A percentile compares a stretch with the other conserved stretches of the same genome.
Evolutionary conservation across 1,284 basidiomycete genomes (phyloP).

Genomic region (Rhodotorula sp.): DNA sequence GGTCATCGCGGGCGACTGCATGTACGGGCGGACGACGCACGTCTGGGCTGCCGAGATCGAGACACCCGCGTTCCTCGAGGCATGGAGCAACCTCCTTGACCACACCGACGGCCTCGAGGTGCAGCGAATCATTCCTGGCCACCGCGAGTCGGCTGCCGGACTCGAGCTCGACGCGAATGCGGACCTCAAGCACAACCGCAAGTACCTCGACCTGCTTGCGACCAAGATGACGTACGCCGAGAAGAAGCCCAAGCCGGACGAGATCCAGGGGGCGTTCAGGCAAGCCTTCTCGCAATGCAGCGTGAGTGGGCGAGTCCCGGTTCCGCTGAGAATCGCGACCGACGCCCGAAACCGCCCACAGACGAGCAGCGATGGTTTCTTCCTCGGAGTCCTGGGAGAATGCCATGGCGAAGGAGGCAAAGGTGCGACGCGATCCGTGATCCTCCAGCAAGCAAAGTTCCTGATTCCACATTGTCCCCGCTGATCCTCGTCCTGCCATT

Average conservation of each 20-base stretch:
- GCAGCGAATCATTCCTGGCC: constrained; percentile 11
- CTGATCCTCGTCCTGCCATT: no score
- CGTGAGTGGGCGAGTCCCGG: neutral
- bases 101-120: constrained; percentile 13
- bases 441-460: no score
- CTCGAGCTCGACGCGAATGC: constrained; percentile 3
- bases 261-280: neutral
- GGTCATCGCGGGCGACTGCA: constrained; percentile 16
- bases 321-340: neutral
- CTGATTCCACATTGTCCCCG: neutral
- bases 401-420: constrained; percentile 2
- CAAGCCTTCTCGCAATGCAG: neutral
- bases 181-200: constrained; percentile 13
- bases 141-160: neutral
- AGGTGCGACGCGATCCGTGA: no score
- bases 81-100: constrained; percentile 11
- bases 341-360: neutral
- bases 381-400: neutral
- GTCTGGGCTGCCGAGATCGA: constrained; percentile 20
- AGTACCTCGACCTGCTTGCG: constrained; percentile 21
- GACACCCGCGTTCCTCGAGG: constrained; percentile 10
- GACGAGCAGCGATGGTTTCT: neutral
- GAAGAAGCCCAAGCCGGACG: neutral
- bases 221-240: constrained; percentile 16
- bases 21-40: neutral